phyloP scores from a whole-genome alignment of 257 asterid genomes.

The Solanum pinnatisectum region DNA sequence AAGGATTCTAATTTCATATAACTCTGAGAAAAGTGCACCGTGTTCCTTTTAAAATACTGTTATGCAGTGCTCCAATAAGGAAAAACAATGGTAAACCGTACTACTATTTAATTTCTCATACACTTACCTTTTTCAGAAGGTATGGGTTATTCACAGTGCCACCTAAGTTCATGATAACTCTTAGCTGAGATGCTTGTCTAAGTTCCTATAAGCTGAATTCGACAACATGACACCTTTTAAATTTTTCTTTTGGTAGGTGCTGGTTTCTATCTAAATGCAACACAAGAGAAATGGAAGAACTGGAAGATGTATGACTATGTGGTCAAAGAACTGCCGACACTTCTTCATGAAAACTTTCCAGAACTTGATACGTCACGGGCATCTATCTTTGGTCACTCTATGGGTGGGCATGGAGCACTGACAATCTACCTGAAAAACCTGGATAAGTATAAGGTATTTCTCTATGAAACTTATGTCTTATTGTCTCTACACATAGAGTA shows the following conservation, averaged over 20 bases:
- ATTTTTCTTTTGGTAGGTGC: constrained; percentile 47
- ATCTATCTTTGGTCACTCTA: constrained; percentile 90
- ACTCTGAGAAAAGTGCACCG: neutral
- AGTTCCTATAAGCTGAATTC: neutral
- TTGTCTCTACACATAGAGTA: neutral
- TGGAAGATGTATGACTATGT: constrained; percentile 96
- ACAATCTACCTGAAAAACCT: constrained; percentile 82
- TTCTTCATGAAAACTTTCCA: constrained; percentile 65
- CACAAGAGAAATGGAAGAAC: constrained; percentile 97
- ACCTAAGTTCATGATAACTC: neutral
- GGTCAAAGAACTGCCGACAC: constrained; percentile 88
- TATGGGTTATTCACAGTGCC: neutral
- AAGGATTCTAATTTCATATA: neutral
- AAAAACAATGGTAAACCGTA: neutral
- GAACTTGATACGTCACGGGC: constrained; percentile 83
- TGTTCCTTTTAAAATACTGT: neutral
- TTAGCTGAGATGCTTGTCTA: neutral
- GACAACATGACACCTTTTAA: neutral
- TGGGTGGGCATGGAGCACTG: constrained; percentile 99
- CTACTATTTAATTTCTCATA: neutral
- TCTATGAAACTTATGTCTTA: neutral
- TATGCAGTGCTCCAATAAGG: neutral
- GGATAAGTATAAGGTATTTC: constrained; percentile 81
- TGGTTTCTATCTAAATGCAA: constrained; percentile 96
- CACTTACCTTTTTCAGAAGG: neutral